phyloP scores from a whole-genome alignment of 2,329 filamentous ascomycete species.

The Fusarium luffae region DNA sequence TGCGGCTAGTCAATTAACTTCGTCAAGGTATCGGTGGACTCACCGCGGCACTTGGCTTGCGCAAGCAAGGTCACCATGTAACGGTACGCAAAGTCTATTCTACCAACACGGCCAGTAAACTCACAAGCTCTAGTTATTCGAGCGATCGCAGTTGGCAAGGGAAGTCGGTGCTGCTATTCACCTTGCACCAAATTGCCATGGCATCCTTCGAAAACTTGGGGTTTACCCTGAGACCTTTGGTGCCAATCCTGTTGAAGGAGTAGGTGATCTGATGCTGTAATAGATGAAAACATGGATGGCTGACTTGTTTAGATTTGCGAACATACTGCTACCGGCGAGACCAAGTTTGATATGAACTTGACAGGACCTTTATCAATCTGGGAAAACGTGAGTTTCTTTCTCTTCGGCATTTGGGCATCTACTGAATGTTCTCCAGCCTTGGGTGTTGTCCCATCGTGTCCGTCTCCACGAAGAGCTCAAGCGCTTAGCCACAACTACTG shows the following conservation, averaged over 20 bases:
- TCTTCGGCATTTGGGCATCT: not conserved
- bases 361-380: conserved; percentile 53
- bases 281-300: not conserved
- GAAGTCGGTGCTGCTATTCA: conserved; percentile 72
- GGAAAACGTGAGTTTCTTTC: conserved; percentile 50
- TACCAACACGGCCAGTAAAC: not conserved
- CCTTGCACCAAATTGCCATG: conserved; percentile 70
- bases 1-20: not conserved
- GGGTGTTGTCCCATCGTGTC: conserved; percentile 64
- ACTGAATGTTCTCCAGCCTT: conserved; percentile 30
- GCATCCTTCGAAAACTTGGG: conserved; percentile 59
- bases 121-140: conserved; percentile 57
- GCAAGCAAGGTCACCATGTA: conserved; percentile 60
- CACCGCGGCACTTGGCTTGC: conserved; percentile 59
- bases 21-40: conserved; percentile 59
- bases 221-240: conserved; percentile 53
- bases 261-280: too few relatives aligned
- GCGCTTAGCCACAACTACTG: conserved; percentile 51
- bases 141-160: conserved; percentile 65
- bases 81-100: conserved; percentile 44
- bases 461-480: conserved; percentile 63
- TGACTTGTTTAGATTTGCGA: conserved; percentile 47
- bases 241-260: conserved; percentile 51
- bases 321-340: conserved; percentile 51
- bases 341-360: conserved; percentile 51